These are phyloP conservation scores for Imleria badia DNA, from an alignment of 768 basidiomycete genomes.

Conservation along the genomic window DNA sequence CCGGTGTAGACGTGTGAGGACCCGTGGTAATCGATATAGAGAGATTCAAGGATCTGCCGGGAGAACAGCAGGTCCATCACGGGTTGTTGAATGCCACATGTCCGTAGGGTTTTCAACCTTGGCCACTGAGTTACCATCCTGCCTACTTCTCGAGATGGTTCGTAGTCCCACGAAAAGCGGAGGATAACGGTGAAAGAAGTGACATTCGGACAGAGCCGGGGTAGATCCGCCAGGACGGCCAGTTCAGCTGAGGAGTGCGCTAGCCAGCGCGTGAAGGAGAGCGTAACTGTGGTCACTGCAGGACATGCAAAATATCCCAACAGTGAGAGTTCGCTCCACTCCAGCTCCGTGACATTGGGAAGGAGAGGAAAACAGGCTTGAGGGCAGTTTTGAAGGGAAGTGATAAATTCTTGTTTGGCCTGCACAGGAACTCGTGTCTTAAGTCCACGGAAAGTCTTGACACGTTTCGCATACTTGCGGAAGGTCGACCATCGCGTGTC, in stretches of 20 bases:
- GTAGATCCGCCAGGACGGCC: slow-evolving; percentile 15
- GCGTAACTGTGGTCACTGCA: slow-evolving; percentile 8
- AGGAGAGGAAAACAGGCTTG: slow-evolving; percentile 18
- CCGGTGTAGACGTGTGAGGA: slow-evolving; percentile 12
- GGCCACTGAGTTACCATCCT: slow-evolving; percentile 18
- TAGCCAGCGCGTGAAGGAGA: slow-evolving; percentile 15
- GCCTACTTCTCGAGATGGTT: slow-evolving; percentile 11
- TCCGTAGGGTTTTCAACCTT: slow-evolving; percentile 6
- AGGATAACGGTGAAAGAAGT: slow-evolving; percentile 15
- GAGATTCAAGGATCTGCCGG: slow-evolving; percentile 1
- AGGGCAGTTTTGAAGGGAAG: slow-evolving; percentile 11
- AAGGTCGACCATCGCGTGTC: slow-evolving; percentile 20
- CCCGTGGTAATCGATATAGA: slow-evolving; percentile 11
- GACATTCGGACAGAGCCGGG: slow-evolving; percentile 19
- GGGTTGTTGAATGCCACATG: slow-evolving; percentile 11
- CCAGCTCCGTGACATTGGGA: slow-evolving; percentile 17
- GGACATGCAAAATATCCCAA: slow-evolving; percentile 13
- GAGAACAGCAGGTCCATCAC: slow-evolving; percentile 14
- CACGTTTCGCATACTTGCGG: slow-evolving; percentile 22
- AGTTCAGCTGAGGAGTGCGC: slow-evolving; percentile 11
- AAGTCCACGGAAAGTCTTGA: slow-evolving; percentile 11
- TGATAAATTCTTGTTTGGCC: slow-evolving; percentile 1
- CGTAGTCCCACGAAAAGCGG: slow-evolving; percentile 7
- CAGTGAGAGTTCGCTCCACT: slow-evolving; percentile 20
- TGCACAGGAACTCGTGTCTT: not conserved